These are phyloP conservation scores for Penicillium antarcticum DNA, from an alignment of 495 filamentous ascomycete species.

Conservation along the genomic window DNA sequence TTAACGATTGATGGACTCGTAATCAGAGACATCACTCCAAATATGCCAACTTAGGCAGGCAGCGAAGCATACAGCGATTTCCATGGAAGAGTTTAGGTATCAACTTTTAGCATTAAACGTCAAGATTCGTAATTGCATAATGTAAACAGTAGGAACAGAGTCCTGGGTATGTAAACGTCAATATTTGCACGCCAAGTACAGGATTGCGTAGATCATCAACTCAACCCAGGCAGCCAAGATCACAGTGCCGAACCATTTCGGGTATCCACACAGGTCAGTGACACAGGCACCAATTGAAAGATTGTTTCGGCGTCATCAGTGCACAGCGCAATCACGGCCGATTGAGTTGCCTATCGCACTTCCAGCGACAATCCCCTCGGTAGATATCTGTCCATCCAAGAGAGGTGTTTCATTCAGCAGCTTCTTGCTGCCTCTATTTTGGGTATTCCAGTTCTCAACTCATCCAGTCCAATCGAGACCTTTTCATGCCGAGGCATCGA, in stretches of 20 bases:
- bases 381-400: neutral
- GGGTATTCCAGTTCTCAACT: neutral
- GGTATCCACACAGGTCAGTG: neutral
- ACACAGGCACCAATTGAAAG: neutral
- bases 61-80: neutral
- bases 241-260: slow-evolving; percentile 1
- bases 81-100: neutral
- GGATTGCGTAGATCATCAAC: slow-evolving; percentile 1
- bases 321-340: neutral
- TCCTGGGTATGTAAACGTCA: slow-evolving; percentile 15
- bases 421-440: neutral
- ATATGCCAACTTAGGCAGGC: too few relatives aligned
- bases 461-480: neutral
- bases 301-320: neutral
- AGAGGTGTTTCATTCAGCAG: neutral
- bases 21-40: too few relatives aligned
- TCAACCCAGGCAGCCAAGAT: slow-evolving; percentile 2
- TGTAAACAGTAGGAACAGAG: neutral
- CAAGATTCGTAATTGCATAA: neutral
- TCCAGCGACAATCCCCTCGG: neutral
- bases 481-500: slow-evolving; percentile 25
- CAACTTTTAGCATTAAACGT: neutral
- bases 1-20: too few relatives aligned
- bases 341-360: neutral
- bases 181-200: neutral